Percentiles rank a stretch among this genome's conserved stretches.
Evolutionary conservation across 805 yeast genomes (phyloP).

Genomic region (Lachancea thermotolerans): DNA sequence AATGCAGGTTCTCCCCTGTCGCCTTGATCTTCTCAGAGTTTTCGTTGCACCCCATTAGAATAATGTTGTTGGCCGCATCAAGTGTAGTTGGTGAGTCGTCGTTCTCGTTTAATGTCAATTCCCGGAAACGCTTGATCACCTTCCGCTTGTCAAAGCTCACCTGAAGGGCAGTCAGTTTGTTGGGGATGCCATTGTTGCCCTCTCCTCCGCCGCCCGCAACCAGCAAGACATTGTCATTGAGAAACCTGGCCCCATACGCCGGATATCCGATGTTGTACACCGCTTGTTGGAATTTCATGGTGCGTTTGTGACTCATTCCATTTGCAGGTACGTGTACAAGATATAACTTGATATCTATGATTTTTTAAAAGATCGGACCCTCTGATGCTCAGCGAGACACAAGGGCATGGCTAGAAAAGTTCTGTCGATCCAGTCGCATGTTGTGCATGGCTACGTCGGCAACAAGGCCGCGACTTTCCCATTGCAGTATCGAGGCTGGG

Average conservation of each 20-base stretch:
- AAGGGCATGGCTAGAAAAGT: slow-evolving; percentile 16
- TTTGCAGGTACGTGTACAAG: neutral
- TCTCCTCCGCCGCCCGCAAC: slow-evolving; percentile 96
- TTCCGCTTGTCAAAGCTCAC: slow-evolving; percentile 45
- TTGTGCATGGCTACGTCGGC: slow-evolving; percentile 93
- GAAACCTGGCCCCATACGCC: slow-evolving; percentile 69
- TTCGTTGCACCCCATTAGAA: slow-evolving; percentile 75
- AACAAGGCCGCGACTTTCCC: slow-evolving; percentile 89
- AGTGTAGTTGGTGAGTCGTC: slow-evolving; percentile 89
- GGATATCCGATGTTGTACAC: slow-evolving; percentile 56
- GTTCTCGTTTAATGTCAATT: slow-evolving; percentile 48
- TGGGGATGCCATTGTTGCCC: slow-evolving; percentile 82
- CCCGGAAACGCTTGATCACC: slow-evolving; percentile 54
- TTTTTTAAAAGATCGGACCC: neutral
- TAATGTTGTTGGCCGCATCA: slow-evolving; percentile 43
- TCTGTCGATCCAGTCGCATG: slow-evolving; percentile 78
- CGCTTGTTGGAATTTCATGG: slow-evolving; percentile 23
- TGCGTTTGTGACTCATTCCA: neutral
- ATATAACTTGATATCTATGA: neutral
- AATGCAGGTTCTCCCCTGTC: slow-evolving; percentile 56
- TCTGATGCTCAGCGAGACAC: neutral
- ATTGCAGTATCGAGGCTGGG: slow-evolving; percentile 81
- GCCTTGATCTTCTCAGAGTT: slow-evolving; percentile 48
- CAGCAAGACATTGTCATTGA: slow-evolving; percentile 51
- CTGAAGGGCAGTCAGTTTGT: slow-evolving; percentile 63